Conservation (phyloP, 768 basidiomycete species). For the Mycena albidolilacea region DNA sequence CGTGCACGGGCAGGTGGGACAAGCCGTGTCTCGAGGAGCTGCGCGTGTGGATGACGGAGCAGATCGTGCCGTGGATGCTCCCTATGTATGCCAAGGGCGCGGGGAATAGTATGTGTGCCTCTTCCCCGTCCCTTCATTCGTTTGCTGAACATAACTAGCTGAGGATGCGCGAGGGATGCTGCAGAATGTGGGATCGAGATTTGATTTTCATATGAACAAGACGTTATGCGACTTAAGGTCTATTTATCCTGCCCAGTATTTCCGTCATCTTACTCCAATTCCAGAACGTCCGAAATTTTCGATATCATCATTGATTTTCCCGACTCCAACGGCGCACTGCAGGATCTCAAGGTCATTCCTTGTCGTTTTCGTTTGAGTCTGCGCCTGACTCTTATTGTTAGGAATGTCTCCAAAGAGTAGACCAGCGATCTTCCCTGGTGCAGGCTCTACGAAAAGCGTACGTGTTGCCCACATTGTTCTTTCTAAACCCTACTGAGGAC, state of each 20-base stretch:
- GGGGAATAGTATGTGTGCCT: constrained; percentile 61
- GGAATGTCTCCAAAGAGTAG: constrained; percentile 87
- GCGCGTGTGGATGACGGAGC: constrained; percentile 83
- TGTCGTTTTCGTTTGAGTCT: background rate
- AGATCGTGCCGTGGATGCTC: constrained; percentile 89
- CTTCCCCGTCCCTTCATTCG: background rate
- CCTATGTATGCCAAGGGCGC: constrained; percentile 82
- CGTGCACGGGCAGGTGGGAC: constrained; percentile 80
- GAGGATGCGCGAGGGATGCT: constrained; percentile 82
- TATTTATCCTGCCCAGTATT: constrained; percentile 36
- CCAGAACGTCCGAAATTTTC: constrained; percentile 87
- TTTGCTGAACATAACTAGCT: constrained; percentile 55
- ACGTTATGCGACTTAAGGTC: constrained; percentile 90
- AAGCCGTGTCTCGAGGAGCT: constrained; percentile 73
- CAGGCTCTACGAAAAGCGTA: constrained; percentile 86
- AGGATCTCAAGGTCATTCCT: constrained; percentile 81
- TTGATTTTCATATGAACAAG: constrained; percentile 95
- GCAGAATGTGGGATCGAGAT: constrained; percentile 82
- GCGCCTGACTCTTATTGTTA: constrained; percentile 42
- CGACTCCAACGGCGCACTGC: constrained; percentile 86
- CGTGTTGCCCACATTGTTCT: constrained; percentile 43
- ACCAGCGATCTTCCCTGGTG: constrained; percentile 84
- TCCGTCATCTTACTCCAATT: constrained; percentile 1
- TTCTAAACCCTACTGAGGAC: constrained; percentile 24
- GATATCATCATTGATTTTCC: constrained; percentile 97